phyloP scores from a whole-genome alignment of 805 yeast genomes.

The Wickerhamomyces silvicola region DNA sequence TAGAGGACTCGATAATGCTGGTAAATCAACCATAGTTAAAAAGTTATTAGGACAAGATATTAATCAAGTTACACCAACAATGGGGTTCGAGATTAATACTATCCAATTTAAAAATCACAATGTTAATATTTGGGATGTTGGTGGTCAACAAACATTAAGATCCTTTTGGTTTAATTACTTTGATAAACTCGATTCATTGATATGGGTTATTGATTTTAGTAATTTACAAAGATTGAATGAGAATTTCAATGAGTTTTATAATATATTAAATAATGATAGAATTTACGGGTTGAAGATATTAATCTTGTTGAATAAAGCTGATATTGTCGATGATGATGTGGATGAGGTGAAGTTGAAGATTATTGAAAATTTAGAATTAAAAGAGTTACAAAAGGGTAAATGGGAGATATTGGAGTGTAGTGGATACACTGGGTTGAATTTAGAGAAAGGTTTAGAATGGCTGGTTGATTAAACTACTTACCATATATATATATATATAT shows the following conservation, averaged over 20 bases:
- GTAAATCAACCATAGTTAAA: constrained; percentile 80
- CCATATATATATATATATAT: too few species aligned
- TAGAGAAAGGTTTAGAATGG: neutral
- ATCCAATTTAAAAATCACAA: constrained; percentile 30
- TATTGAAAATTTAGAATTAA: constrained; percentile 7
- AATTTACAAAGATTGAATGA: constrained; percentile 58
- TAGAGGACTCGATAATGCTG: constrained; percentile 82
- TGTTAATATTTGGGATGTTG: constrained; percentile 79
- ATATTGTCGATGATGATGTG: constrained; percentile 34
- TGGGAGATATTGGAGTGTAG: neutral
- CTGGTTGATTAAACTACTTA: neutral
- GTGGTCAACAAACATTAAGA: constrained; percentile 80
- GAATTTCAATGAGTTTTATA: constrained; percentile 57
- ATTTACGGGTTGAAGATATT: constrained; percentile 64
- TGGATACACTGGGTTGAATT: neutral
- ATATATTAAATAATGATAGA: constrained; percentile 50
- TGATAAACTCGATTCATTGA: constrained; percentile 64
- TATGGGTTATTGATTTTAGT: constrained; percentile 80
- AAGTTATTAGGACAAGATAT: constrained; percentile 44
- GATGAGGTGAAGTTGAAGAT: constrained; percentile 10
- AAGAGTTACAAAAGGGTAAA: too few species aligned
- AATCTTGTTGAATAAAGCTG: constrained; percentile 70
- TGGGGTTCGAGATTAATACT: constrained; percentile 81
- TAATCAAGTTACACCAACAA: constrained; percentile 68
- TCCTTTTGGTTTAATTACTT: constrained; percentile 93